Base-by-base conservation (phyloP, 2,329 filamentous ascomycete species). In the Thielaviopsis populi region DNA sequence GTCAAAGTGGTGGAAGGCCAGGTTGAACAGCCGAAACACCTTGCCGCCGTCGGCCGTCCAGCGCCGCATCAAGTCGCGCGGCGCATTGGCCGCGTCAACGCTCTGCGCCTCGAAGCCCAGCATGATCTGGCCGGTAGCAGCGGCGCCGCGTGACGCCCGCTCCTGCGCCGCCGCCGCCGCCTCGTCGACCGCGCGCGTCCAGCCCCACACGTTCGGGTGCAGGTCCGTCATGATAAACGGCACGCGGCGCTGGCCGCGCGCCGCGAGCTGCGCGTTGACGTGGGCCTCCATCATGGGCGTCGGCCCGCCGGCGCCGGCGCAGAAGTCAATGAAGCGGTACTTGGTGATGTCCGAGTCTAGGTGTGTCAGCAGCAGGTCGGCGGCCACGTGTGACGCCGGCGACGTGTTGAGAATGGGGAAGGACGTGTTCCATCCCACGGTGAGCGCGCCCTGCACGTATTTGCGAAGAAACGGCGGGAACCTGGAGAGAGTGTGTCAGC, bases 1-100 rank as follows among this genome's bases (percentile, higher is more conserved):
- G 67, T 84, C 80, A 68, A 91, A 91, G 74, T 91, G 87, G 72
- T 91, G 88, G 70, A 91, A 91, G 0, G 86, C 82, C 1, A 89
- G 76, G 70, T 86, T 88, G 72, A 88, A 91, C 60, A 90, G 74
- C 3, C 87, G 78, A 70, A 89, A 86, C 24, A 88, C 79, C 69
- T 78, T 79, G 59, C 75, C 76, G 2, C 74, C 75, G 19, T 68
- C 62, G 17, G 19, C 41, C 3, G 62, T 63, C 30, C 70, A 69
- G 19, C 70, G 70, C 24, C 64, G 69, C 58, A 81, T 73, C 40
- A 85, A 72, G 48, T 77, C 73, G 40, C 73, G 69, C n/a, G 84
- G 82, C 1, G 81, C 83, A 61, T 78, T 74, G 11, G 81, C 77
- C 11, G 88, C 87, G 73, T 91, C 85, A 0, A 91, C 82, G 15